Percentiles rank a stretch among this genome's conserved stretches.
phyloP scores from a whole-genome alignment of 208 protist species.

The Trypanosoma cruzi region DNA sequence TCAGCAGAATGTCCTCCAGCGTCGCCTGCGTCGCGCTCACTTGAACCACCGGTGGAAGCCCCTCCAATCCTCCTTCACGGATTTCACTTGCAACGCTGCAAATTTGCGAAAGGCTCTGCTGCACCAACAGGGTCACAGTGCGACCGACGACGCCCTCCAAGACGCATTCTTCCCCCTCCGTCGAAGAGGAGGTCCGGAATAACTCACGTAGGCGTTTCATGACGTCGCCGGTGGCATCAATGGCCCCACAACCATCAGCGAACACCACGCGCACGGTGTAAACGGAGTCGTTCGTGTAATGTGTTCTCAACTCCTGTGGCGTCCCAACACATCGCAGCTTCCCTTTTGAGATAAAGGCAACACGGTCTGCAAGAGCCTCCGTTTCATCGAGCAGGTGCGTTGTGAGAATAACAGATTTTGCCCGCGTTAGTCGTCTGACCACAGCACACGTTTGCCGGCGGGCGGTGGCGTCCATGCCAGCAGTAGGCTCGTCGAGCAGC shows the following conservation, averaged over 20 bases:
- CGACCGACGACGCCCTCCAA: constrained; percentile 48
- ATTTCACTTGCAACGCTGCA: constrained; percentile 41
- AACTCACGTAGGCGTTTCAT: constrained; percentile 3
- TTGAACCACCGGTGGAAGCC: constrained; percentile 50
- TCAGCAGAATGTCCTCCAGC: constrained; percentile 69
- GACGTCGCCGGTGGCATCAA: not conserved
- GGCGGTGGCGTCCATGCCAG: constrained; percentile 88
- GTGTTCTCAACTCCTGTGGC: constrained; percentile 44
- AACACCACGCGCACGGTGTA: constrained; percentile 66
- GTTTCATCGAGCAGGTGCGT: constrained; percentile 92
- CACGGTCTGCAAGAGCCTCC: constrained; percentile 77
- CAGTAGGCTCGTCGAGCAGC: constrained; percentile 90
- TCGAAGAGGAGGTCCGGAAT: not conserved
- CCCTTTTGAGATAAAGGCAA: constrained; percentile 63
- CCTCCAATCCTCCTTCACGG: constrained; percentile 40
- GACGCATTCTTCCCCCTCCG: constrained; percentile 28
- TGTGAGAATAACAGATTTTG: constrained; percentile 54
- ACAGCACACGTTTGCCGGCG: constrained; percentile 80
- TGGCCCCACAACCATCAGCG: not conserved
- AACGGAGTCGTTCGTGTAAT: constrained; percentile 42
- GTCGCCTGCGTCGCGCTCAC: constrained; percentile 66
- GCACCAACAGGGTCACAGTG: constrained; percentile 46
- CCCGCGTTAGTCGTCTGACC: constrained; percentile 56
- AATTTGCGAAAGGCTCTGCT: constrained; percentile 41
- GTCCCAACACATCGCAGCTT: constrained; percentile 57